Base-by-base conservation (phyloP, 495 filamentous ascomycete species). In the Copromyces sp. region DNA sequence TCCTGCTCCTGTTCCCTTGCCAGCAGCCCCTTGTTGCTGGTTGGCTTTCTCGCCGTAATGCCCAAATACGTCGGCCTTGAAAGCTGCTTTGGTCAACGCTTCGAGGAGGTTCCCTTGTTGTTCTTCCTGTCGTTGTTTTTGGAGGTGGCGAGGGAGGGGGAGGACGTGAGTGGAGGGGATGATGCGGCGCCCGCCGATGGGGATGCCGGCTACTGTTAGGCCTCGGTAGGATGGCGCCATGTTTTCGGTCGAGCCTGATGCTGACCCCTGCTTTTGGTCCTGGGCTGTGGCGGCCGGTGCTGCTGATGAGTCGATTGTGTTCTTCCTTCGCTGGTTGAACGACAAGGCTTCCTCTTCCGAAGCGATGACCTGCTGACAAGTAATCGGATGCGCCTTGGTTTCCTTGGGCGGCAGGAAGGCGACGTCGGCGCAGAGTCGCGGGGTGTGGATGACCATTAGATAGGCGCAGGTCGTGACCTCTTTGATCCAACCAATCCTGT, bases 401-500 rank as follows among this genome's bases (percentile, higher is more conserved):
- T 93, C 89, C 72, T 94, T 91, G 2, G 94, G 93, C 9, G 95
- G 94, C 45, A 93, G 85, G 81, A 99, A 99, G 7, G 95, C 94
- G 32, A 94, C 89, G 74, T 99, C 95, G 78, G 92, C 90, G 81
- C 95, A 99, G 61, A 99, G 89, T 2, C 95, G 89, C 3, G 95
- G 93, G 0, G 95, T 99, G 78, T 98, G 92, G 69, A 99, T 89
- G 1, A 97, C 89, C 93, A 99, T 97, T 53, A 98, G 83, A 75
- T 99, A 99, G 32, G 93, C 90, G 82, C 95, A 99, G 9, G 94
- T 98, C 9, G 90, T 91, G 5, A 97, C 86, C 79, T 99, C 95
- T 78, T 99, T 99, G 83, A 99, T 96, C 88, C 92, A 94, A 65
- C 90, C 92, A 74, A 98, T 98, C 9, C 91, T 90, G 80, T 98